phyloP scores from a whole-genome alignment of 2,329 filamentous ascomycete genomes.

The Reticulascus tulasneorum region DNA sequence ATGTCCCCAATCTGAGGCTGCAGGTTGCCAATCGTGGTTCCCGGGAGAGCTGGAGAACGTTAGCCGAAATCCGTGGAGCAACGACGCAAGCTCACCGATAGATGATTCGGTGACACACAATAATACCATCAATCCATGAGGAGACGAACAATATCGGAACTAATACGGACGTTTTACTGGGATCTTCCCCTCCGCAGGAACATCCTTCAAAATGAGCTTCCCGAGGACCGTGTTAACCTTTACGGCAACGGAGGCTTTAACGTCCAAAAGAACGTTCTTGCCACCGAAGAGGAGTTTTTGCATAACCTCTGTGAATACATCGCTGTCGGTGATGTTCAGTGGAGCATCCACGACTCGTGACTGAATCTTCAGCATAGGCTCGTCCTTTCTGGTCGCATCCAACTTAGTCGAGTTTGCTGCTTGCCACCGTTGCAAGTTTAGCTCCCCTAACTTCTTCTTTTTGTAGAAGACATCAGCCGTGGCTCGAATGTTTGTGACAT shows the following conservation, averaged over 20 bases:
- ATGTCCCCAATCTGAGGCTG: slow-evolving; percentile 67
- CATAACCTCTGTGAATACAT: slow-evolving; percentile 77
- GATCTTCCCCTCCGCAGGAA: slow-evolving; percentile 82
- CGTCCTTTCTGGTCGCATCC: slow-evolving; percentile 50
- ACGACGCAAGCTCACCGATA: too few species aligned
- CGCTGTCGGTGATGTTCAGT: slow-evolving; percentile 74
- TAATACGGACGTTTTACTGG: slow-evolving; percentile 89
- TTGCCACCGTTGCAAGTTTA: slow-evolving; percentile 81
- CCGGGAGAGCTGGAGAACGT: slow-evolving; percentile 55
- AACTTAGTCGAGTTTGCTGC: slow-evolving; percentile 73
- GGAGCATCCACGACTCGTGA: slow-evolving; percentile 76
- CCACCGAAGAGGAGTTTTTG: slow-evolving; percentile 73
- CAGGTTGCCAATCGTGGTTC: slow-evolving; percentile 43
- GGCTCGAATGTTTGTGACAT: slow-evolving; percentile 73
- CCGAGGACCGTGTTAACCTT: slow-evolving; percentile 79
- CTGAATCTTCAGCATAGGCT: slow-evolving; percentile 65
- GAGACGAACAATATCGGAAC: slow-evolving; percentile 42
- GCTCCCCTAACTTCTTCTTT: slow-evolving; percentile 70
- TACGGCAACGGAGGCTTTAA: slow-evolving; percentile 79
- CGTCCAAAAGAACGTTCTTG: slow-evolving; percentile 64
- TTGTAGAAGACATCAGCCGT: slow-evolving; percentile 78
- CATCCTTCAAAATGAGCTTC: slow-evolving; percentile 71
- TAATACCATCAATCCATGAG: slow-evolving; percentile 16
- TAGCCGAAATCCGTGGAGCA: too few species aligned
- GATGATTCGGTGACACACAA: slow-evolving; percentile 9